These are phyloP conservation scores for Cerioporus squamosus DNA, from an alignment of 1,284 basidiomycete species.

Conservation along the genomic window DNA sequence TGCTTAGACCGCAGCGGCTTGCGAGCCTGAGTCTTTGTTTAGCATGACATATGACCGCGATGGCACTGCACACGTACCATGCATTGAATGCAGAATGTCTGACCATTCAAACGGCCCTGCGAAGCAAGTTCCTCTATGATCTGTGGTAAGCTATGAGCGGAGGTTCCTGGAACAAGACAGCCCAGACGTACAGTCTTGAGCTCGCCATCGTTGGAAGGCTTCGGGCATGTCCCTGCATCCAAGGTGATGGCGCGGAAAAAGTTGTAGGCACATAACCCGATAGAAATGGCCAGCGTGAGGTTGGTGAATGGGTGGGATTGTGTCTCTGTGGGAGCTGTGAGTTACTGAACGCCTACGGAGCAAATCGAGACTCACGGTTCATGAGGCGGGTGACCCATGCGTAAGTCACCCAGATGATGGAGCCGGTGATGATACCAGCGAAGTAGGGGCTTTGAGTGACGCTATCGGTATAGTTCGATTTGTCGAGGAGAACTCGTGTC, in stretches of 20 bases:
- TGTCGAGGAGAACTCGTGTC: conserved; percentile 82
- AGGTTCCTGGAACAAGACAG: neutral
- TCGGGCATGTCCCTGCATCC: conserved; percentile 90
- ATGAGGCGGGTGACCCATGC: conserved; percentile 82
- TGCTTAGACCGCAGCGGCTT: conserved; percentile 96
- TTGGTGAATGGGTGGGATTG: conserved; percentile 79
- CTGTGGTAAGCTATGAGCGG: conserved; percentile 40
- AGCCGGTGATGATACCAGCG: conserved; percentile 85
- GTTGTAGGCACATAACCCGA: conserved; percentile 82
- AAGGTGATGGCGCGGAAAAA: conserved; percentile 89
- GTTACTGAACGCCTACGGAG: neutral
- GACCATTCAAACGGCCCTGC: conserved; percentile 88
- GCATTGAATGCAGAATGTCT: conserved; percentile 95
- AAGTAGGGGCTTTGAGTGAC: conserved; percentile 89
- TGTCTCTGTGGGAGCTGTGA: conserved; percentile 52
- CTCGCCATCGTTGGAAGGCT: conserved; percentile 79
- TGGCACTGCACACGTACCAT: conserved; percentile 56
- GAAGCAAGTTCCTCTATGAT: conserved; percentile 90
- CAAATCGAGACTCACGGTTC: conserved; percentile 51
- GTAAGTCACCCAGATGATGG: conserved; percentile 87
- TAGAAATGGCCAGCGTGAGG: conserved; percentile 73
- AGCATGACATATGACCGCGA: neutral
- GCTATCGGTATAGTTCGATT: conserved; percentile 75
- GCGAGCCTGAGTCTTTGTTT: conserved; percentile 56
- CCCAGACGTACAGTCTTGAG: conserved; percentile 70